Evolutionary conservation across 768 basidiomycete genomes (phyloP).

Genomic region (Tremella fuciformis): DNA sequence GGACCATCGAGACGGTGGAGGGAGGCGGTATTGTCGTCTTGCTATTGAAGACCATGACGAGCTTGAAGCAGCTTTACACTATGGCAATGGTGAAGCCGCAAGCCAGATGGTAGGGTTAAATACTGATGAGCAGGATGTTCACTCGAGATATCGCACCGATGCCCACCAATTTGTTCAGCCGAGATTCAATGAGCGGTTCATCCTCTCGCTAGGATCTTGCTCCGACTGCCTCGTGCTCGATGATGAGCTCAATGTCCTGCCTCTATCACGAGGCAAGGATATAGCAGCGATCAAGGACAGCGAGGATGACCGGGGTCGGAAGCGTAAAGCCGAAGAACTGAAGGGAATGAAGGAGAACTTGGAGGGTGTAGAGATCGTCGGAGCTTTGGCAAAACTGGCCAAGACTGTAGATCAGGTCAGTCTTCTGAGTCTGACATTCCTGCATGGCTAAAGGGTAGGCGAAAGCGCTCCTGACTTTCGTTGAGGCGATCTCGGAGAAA

Average conservation of each 20-base stretch:
- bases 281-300: conserved; percentile 66
- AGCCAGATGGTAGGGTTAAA: not conserved
- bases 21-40: conserved; percentile 80
- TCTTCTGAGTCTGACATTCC: not conserved
- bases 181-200: conserved; percentile 98
- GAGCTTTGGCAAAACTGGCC: conserved; percentile 82
- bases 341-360: conserved; percentile 73
- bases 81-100: conserved; percentile 66
- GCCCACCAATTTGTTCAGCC: conserved; percentile 70
- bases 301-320: conserved; percentile 55
- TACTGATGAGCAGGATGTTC: conserved; percentile 71
- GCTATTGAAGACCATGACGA: conserved; percentile 90
- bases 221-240: conserved; percentile 90
- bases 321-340: conserved; percentile 63
- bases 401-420: conserved; percentile 84
- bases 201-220: conserved; percentile 90
- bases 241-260: conserved; percentile 95
- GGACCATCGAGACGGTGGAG: conserved; percentile 97
- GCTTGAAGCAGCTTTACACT: conserved; percentile 82
- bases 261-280: conserved; percentile 91
- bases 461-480: conserved; percentile 87
- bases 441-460: conserved; percentile 52
- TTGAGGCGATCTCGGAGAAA: conserved; percentile 82
- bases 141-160: conserved; percentile 87
- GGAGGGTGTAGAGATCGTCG: conserved; percentile 77